Percentiles rank a stretch among this genome's conserved stretches.
These are phyloP conservation scores for Tricholoma hemisulphureum DNA, from an alignment of 768 basidiomycete genomes.

Conservation along the genomic window DNA sequence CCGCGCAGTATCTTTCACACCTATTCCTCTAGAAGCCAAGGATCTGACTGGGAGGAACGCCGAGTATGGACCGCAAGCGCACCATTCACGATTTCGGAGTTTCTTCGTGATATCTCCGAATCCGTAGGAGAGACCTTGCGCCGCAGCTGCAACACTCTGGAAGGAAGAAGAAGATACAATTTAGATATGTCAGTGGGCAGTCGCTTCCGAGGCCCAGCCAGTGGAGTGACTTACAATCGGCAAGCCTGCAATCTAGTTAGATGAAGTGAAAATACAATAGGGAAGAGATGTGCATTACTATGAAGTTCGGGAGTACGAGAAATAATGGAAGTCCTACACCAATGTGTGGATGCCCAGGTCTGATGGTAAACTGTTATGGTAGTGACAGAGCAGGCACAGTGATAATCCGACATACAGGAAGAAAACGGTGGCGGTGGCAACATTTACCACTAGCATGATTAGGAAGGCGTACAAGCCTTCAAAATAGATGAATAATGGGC, in stretches of 20 bases:
- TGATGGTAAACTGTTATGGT: constrained; percentile 9
- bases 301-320: constrained; percentile 35
- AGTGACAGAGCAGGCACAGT: too few species aligned
- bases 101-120: constrained; percentile 28
- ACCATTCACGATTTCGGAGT: constrained; percentile 30
- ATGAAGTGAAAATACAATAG: background rate
- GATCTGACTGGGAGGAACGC: background rate
- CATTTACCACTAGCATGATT: constrained; percentile 30
- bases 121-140: constrained; percentile 34
- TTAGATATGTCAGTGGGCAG: too few species aligned
- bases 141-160: constrained; percentile 40
- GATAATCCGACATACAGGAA: constrained; percentile 27
- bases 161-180: background rate
- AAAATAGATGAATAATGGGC: background rate
- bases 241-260: constrained; percentile 29
- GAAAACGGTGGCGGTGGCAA: constrained; percentile 28
- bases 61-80: constrained; percentile 17
- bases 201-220: background rate
- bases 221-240: constrained; percentile 27
- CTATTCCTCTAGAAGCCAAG: constrained; percentile 14
- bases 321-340: constrained; percentile 38
- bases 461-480: constrained; percentile 35
- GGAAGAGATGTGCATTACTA: constrained; percentile 30
- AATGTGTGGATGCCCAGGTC: constrained; percentile 29
- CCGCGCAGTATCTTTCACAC: background rate